Base-by-base conservation (phyloP, 1,284 basidiomycete species). In the Uromyces viciae-fabae region DNA sequence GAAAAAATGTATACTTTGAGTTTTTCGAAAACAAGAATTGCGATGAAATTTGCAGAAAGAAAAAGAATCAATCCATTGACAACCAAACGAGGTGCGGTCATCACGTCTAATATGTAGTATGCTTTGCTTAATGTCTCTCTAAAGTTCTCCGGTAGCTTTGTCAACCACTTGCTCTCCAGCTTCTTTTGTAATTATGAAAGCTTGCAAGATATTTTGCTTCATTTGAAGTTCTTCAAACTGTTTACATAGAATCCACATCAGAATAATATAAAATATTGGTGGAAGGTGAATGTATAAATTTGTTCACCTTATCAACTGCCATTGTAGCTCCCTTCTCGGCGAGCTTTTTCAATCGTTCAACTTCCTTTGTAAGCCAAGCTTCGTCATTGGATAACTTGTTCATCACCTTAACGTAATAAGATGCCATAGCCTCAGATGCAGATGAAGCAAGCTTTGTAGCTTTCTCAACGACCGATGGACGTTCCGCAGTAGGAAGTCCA, bases 221-320 rank as follows among this genome's bases (percentile, higher is more conserved):
- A 79, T 79, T 71, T 79, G 77, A 60, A 79, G 52, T 69, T 79
- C 77, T 25, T 79, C 77, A n/a, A 72, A 62, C 77, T 79, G 56
- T 40, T 19, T n/a, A 49, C 4, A 58, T 22, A 38, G 4, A 7
- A 71, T 36, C n/a, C n/a, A n/a, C n/a, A n/a, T n/a, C n/a, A n/a
- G n/a, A n/a, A n/a, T n/a, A n/a, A n/a, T n/a, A n/a, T n/a, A n/a
- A n/a, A n/a, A n/a, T n/a, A n/a, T n/a, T n/a, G n/a, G n/a, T n/a
- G n/a, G n/a, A n/a, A n/a, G n/a, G n/a, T n/a, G 22, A 3, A 3
- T 3, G 31, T 9, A 1, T 11, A 15, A 43, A 0, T 40, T n/a
- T n/a, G 33, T 54, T 42, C 19, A 79, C 77, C 66, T 79, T 79
- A 15, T 49, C 33, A 28, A 49, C 49, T 42, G 77, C 49, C 66